Base-by-base conservation (phyloP, 345 rosid species). In the Populus simonii region DNA sequence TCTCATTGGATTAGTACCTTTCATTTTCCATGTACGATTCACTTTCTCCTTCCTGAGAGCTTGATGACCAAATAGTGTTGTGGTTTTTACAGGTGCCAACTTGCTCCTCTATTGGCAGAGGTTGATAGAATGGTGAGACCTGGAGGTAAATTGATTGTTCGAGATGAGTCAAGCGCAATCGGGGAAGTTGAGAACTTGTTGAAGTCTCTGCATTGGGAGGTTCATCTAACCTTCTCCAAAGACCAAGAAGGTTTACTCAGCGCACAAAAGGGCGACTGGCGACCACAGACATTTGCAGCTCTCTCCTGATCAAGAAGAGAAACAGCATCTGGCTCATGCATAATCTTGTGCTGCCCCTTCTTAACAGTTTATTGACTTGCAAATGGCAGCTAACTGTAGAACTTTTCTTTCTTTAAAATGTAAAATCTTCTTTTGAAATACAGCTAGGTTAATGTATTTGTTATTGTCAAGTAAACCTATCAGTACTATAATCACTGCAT, bases 41-140 rank as follows among this genome's bases (percentile, higher is more conserved):
- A 27, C 22, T 33, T 62, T 20, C 35, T 39, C 71, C 35, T 69
- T 69, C 29, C 27, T 1, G n/a, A 33, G 39, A 74, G 67, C 27
- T 43, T 63, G 66, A 70, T 62, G 62, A 39, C 11, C 6, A 25
- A 25, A 31, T 35, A 62, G 22, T 18, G 3, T 6, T 74, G 31
- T 36, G n/a, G n/a, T 17, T 70, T 66, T 72, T 73, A 72, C 81
- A 96, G 97, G 91, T 93, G 99, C 84, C 88, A 89, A 70, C 93
- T 93, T 78, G 83, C 66, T 69, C 97, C 98, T 0, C 93, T 90
- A 66, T 81, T 96, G 88, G 97, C 92, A 71, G 98, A 96, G 84
- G 91, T 93, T 4, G 98, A 93, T 82, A 88, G 99, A 80, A 89
- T 96, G 25, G 89, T 92, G 8, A 84, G 98, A 86, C 99, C 99